phyloP scores from a whole-genome alignment of 805 yeast species.

The Brettanomyces custersianus region DNA sequence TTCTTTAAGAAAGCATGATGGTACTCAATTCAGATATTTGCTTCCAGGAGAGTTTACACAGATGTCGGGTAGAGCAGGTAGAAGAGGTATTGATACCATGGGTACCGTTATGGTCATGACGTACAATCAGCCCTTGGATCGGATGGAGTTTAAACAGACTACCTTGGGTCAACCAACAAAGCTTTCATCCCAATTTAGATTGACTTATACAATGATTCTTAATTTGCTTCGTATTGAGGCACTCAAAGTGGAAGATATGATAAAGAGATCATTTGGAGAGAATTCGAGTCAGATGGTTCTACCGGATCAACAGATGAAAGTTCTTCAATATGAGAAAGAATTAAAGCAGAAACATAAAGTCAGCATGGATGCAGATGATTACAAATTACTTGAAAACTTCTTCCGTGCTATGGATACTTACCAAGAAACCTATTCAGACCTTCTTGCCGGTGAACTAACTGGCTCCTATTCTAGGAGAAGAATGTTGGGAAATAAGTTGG shows the following conservation, averaged over 20 bases:
- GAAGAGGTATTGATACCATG: slow-evolving; percentile 87
- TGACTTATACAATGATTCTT: slow-evolving; percentile 92
- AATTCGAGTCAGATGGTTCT: slow-evolving; percentile 75
- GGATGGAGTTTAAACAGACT: slow-evolving; percentile 62
- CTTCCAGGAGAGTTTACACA: slow-evolving; percentile 97
- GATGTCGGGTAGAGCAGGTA: slow-evolving; percentile 98
- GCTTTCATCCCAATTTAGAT: slow-evolving; percentile 81
- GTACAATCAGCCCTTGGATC: slow-evolving; percentile 53
- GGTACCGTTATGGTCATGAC: slow-evolving; percentile 95
- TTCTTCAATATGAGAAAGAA: slow-evolving; percentile 42
- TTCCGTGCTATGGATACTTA: slow-evolving; percentile 38
- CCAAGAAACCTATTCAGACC: slow-evolving; percentile 32
- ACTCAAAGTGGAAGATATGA: slow-evolving; percentile 94
- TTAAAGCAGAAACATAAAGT: slow-evolving; percentile 25
- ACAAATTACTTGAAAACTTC: slow-evolving; percentile 34
- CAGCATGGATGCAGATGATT: slow-evolving; percentile 29
- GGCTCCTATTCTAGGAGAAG: slow-evolving; percentile 39
- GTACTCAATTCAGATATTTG: slow-evolving; percentile 68
- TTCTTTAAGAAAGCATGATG: slow-evolving; percentile 84
- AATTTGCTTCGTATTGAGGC: slow-evolving; percentile 91
- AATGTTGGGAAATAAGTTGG: slow-evolving; percentile 43
- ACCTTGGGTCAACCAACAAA: slow-evolving; percentile 87
- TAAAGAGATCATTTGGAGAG: slow-evolving; percentile 90
- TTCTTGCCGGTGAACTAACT: slow-evolving; percentile 37
- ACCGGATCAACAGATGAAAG: slow-evolving; percentile 74